Evolutionary conservation across 495 filamentous ascomycete species (phyloP).

Genomic region (Aspergillus egyptiacus): DNA sequence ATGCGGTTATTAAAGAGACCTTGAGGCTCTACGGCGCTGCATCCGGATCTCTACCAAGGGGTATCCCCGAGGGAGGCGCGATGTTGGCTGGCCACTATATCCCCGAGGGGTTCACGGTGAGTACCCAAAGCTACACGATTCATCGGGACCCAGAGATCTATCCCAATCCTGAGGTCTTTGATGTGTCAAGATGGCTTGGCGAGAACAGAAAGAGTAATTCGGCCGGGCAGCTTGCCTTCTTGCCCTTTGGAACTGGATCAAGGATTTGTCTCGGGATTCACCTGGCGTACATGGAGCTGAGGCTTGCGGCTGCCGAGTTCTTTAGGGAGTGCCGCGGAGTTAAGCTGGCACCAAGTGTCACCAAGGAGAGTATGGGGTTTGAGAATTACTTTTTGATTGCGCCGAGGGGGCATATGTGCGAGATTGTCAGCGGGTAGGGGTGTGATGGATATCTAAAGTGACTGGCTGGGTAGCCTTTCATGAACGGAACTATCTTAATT

Average conservation of each 20-base stretch:
- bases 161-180: constrained; percentile 20
- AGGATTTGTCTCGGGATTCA: constrained; percentile 19
- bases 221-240: constrained; percentile 5
- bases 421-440: constrained; percentile 8
- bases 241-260: constrained; percentile 18
- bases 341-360: constrained; percentile 7
- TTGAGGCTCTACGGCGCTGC: constrained; percentile 45
- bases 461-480: no score
- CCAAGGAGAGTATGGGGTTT: constrained; percentile 11
- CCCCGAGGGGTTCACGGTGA: constrained; percentile 18
- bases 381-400: constrained; percentile 17
- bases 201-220: not conserved
- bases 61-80: constrained; percentile 17
- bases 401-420: constrained; percentile 12
- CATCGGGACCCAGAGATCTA: constrained; percentile 22
- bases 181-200: constrained; percentile 16
- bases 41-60: constrained; percentile 30
- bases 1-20: constrained; percentile 47
- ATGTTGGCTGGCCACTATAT: constrained; percentile 18
- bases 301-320: constrained; percentile 16
- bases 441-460: no score
- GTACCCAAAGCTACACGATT: constrained; percentile 19
- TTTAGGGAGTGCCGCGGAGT: constrained; percentile 12
- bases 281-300: constrained; percentile 18
- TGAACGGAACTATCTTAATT: no score